phyloP scores from a whole-genome alignment of 805 yeast genomes.

The Starmerella floricola region DNA sequence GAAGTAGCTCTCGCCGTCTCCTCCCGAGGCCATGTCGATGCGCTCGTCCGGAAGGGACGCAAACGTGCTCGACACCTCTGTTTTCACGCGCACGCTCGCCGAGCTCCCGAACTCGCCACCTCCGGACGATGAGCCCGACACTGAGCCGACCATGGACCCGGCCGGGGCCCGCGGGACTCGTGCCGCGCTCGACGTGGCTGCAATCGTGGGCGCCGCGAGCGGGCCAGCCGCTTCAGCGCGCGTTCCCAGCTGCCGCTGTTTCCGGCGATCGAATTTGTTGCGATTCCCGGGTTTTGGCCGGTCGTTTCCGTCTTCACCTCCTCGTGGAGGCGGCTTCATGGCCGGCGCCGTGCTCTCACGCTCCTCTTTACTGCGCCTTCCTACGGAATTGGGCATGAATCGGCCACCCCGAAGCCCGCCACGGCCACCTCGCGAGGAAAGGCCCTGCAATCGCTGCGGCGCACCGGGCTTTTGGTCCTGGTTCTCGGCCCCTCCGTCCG shows the following conservation, averaged over 20 bases:
- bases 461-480: conserved; percentile 3
- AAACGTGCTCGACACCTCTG: conserved; percentile 7
- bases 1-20: conserved; percentile 12
- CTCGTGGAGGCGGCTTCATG: conserved; percentile 26
- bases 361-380: conserved; percentile 72
- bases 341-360: conserved; percentile 66
- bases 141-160: background rate
- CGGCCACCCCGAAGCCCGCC: conserved; percentile 16
- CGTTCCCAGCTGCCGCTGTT: conserved; percentile 15
- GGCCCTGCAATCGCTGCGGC: conserved; percentile 17
- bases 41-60: background rate
- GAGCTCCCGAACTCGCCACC: background rate
- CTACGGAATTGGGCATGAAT: conserved; percentile 80
- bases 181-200: conserved; percentile 12
- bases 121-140: background rate
- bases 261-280: conserved; percentile 15
- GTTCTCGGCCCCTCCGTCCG: conserved; percentile 3
- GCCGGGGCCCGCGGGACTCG: too few relatives aligned
- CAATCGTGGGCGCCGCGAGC: conserved; percentile 27
- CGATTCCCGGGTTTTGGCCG: conserved; percentile 1
- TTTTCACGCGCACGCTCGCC: conserved; percentile 6
- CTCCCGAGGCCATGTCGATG: conserved; percentile 11
- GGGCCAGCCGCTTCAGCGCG: conserved; percentile 29
- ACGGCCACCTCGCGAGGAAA: conserved; percentile 14
- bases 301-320: conserved; percentile 23